Evolutionary conservation across 2,329 filamentous ascomycete genomes (phyloP), one percentile per base, ranked within the genome.

Genomic region (Aspergillus brasiliensis): DNA sequence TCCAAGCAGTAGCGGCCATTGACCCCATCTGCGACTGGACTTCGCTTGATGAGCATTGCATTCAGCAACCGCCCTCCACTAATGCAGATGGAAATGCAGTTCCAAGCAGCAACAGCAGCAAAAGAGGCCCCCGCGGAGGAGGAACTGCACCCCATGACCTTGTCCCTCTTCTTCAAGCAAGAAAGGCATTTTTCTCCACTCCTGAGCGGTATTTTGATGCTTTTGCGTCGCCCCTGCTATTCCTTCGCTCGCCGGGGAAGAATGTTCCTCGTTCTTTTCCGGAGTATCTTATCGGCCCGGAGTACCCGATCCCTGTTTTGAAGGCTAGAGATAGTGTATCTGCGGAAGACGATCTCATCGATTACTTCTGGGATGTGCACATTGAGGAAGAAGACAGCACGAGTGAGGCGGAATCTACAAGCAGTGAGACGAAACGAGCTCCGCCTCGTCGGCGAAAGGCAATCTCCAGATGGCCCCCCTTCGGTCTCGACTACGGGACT

Each of bases 201-300:
- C 75, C 77, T 19, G 73, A 75, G 27, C 70, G 70, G 10, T 79
- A 75, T 62, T 80, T 80, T 48, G 78, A 80, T 59, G 63, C 76
- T 0, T 81, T 80, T 58, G 77, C 78, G 0, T 79, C 76, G 3
- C 78, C 78, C 0, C 65, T 76, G 3, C 62, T 80, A 6, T 78
- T 80, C 51, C 71, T 81, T 8, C 74, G 78, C 21, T 75, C 78
- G 0, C 63, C 78, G 0, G 78, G 77, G 0, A 71, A 74, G 53
- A 75, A 78, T 46, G 74, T 74, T 5, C 78, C 75, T 1, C 65
- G 63, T 3, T 34, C 13, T 2, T 76, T 76, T 46, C 75, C 75
- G 1, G 58, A 63, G 15, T 77, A 77, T 55, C 62, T 68, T 1
- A 76, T 67, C 0, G 75, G 75, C 0, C 67, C 72, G 1, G 70